Conservation (phyloP, 768 basidiomycete genomes). For the Hericium rajendrae region DNA sequence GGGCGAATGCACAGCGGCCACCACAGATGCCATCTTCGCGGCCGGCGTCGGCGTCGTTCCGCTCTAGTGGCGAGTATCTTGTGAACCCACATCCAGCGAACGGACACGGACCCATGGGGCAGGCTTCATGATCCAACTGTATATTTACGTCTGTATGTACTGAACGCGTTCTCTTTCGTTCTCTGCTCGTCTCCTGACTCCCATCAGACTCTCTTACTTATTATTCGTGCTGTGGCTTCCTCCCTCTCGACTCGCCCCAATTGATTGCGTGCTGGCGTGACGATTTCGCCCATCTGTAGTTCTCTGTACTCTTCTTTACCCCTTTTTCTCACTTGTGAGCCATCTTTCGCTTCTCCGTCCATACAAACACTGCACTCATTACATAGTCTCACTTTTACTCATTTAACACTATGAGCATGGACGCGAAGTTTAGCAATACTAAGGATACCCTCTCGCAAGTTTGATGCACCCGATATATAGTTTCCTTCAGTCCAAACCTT, state of each 20-base stretch:
- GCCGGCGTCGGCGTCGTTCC: slow-evolving; percentile 9
- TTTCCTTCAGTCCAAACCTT: neutral
- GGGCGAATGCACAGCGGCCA: slow-evolving; percentile 9
- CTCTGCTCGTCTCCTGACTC: neutral
- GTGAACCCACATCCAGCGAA: slow-evolving; percentile 4
- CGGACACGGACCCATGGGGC: slow-evolving; percentile 7
- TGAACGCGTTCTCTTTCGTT: neutral
- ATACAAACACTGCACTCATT: neutral
- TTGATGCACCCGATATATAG: neutral
- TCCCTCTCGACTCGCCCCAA: neutral
- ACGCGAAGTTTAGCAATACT: slow-evolving; percentile 10
- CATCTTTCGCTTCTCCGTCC: neutral
- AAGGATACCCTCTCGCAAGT: slow-evolving; percentile 12
- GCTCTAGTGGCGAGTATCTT: slow-evolving; percentile 8
- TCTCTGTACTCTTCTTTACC: neutral
- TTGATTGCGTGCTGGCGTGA: neutral
- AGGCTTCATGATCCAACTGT: neutral
- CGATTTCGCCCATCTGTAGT: neutral
- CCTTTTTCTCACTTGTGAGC: neutral
- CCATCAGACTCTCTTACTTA: neutral
- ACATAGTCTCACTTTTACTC: neutral
- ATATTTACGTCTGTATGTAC: neutral
- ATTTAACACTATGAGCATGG: slow-evolving; percentile 1
- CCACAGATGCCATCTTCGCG: slow-evolving; percentile 3
- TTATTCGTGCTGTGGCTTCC: neutral